Base-by-base conservation (phyloP, 2,329 filamentous ascomycete species). In the Epichloe brachyelytri region DNA sequence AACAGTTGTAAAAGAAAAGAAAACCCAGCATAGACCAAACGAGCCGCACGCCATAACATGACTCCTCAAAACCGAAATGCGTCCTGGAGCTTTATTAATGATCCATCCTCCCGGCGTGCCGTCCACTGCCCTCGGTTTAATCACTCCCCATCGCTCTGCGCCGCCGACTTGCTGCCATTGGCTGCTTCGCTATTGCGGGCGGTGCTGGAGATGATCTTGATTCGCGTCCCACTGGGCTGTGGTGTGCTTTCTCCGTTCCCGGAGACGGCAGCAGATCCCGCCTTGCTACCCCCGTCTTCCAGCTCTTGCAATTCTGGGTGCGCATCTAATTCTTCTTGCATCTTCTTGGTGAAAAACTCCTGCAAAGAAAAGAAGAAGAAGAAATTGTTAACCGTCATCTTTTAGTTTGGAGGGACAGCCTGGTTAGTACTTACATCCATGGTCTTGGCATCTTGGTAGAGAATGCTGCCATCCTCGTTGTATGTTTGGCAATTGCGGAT, bases 401-500 rank as follows among this genome's bases (percentile, higher is more conserved):
- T 17, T n/a, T 26, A 7, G 14, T 26, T 30, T 30, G 30, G 8
- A 30, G 30, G 41, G 20, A 22, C 11, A 8, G 20, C 41, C 36
- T n/a, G 8, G 36, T 20, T n/a, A 22, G 36, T 20, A 56, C 82
- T 73, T 73, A 95, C 89, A 78, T 95, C 87, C 68, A 98, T 96
- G 50, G 85, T 76, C 66, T 90, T 90, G 47, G 91, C 91, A 73
- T 98, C 93, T 62, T 87, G 79, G 71, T 90, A 97, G 50, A 98
- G 78, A 60, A 94, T 74, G 67, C 90, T 96, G 52, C 85, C 86
- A 63, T 97, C 93, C 68, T 98, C 94, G 62, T 98, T 98, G 74
- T 95, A 98, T 3, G 86, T 93, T 65, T 88, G 81, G 57, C 91
- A 95, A 67, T 98, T 98, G 64, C 78, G 82, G 66, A 90, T 93